Base-by-base conservation (phyloP, 495 filamentous ascomycete species). In the Daldinia bambusicola region DNA sequence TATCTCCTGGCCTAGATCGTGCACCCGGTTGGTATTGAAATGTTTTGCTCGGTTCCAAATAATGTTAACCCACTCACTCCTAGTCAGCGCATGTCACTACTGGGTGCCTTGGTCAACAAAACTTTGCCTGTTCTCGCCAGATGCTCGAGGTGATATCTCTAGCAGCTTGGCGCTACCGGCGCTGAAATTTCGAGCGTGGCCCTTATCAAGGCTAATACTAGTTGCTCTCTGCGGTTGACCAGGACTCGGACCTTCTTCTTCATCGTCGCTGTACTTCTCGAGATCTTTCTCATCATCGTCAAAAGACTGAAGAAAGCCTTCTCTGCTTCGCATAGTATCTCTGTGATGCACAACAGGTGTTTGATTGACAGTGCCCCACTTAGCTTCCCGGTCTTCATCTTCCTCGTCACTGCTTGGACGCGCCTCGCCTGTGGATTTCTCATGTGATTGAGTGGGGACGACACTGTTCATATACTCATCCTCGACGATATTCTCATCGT, bases 91-190 rank as follows among this genome's bases (percentile, higher is more conserved):
- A 61, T 40, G n/a, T 48, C 57, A 59, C 56, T 71, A 72, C 58
- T 74, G 58, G 52, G 55, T 67, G 30, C 62, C 59, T 16, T 60
- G 65, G 53, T 71, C 74, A 22, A 56, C 38, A 7, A 51, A 40
- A 57, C 75, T 74, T 37, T 72, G 76, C 71, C 74, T 78, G 20
- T 71, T 69, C 64, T 85, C 84, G 18, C 75, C 76, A 10, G 84
- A 85, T 50, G 75, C 74, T 6, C 85, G 80, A 36, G 84, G 83
- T 1, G 85, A 86, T 31, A 92, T 81, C 60, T 92, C 88, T 38
- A 93, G 76, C 12, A 93, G 78, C 74, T 86, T 89, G 4, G 91
- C 90, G 77, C 89, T 92, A 22, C 91, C 92, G 18, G 90, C 90
- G 63, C 90, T 93, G 70, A 92, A 88, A 53, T 89, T 89, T n/a